Evolutionary conservation across 371 early-diverging fungal species (phyloP).

Genomic region (Mortierella sp.): DNA sequence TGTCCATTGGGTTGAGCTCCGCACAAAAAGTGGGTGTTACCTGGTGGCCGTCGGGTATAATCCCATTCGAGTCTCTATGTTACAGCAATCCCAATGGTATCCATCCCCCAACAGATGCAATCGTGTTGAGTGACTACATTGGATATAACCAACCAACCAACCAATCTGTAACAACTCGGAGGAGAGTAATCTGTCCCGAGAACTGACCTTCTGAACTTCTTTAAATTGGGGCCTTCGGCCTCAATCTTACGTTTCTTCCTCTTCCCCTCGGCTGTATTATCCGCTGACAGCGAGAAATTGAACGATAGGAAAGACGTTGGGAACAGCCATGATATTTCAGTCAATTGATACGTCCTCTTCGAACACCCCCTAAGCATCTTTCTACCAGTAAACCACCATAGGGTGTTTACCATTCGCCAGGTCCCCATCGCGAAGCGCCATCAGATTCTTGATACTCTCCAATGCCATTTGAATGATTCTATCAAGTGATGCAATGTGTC

Average conservation of each 20-base stretch:
- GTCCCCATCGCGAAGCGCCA: constrained; percentile 62
- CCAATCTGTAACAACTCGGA: background rate
- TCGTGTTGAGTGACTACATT: constrained; percentile 32
- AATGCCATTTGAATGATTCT: constrained; percentile 67
- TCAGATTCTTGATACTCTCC: constrained; percentile 63
- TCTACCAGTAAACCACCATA: background rate
- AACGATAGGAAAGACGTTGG: no score
- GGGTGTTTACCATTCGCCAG: constrained; percentile 44
- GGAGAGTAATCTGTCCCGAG: background rate
- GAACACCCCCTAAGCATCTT: background rate
- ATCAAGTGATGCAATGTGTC: no score
- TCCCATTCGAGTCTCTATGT: constrained; percentile 39
- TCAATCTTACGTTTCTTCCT: constrained; percentile 76
- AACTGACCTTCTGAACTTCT: constrained; percentile 62
- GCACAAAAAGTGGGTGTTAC: constrained; percentile 17
- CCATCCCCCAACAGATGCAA: no score
- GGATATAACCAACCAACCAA: background rate
- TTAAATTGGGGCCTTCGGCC: constrained; percentile 60
- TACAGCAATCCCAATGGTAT: no score
- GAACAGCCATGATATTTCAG: no score
- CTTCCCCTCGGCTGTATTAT: constrained; percentile 59
- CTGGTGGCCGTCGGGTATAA: constrained; percentile 57
- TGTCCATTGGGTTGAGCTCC: background rate
- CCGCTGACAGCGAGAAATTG: background rate
- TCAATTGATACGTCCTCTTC: background rate